Percentiles rank a stretch among this genome's conserved stretches.
phyloP scores from a whole-genome alignment of 2,329 filamentous ascomycete genomes.

The Zymoseptoria crescenta region DNA sequence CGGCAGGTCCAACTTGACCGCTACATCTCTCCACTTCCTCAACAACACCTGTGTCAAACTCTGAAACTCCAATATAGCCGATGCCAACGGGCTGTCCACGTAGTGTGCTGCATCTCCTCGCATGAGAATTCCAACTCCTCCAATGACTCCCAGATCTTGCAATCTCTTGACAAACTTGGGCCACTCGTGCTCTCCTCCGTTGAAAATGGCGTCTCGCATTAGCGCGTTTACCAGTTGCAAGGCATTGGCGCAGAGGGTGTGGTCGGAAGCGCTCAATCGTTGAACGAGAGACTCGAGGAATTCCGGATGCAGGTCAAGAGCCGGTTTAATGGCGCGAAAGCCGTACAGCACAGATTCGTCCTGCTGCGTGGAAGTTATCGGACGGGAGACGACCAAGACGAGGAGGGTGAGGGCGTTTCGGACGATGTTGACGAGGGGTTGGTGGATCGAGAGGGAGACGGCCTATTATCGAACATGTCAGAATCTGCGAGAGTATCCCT shows the following conservation, averaged over 20 bases:
- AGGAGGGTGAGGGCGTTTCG: slow-evolving; percentile 95
- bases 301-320: slow-evolving; percentile 81
- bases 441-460: slow-evolving; percentile 86
- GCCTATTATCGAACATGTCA: slow-evolving; percentile 41
- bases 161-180: slow-evolving; percentile 88
- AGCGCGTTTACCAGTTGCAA: slow-evolving; percentile 92
- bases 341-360: slow-evolving; percentile 61
- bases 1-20: slow-evolving; percentile 74
- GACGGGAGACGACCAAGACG: slow-evolving; percentile 84
- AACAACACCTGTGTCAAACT: slow-evolving; percentile 45
- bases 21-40: slow-evolving; percentile 78
- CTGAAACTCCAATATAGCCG: slow-evolving; percentile 89
- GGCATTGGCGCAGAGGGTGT: slow-evolving; percentile 90
- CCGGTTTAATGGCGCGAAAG: slow-evolving; percentile 85
- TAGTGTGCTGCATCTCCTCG: slow-evolving; percentile 89
- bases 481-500: neutral
- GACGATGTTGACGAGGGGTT: slow-evolving; percentile 94
- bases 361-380: slow-evolving; percentile 42
- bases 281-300: slow-evolving; percentile 92
- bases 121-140: slow-evolving; percentile 84
- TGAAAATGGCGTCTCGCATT: slow-evolving; percentile 81
- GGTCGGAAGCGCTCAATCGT: slow-evolving; percentile 86
- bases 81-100: slow-evolving; percentile 76
- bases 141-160: slow-evolving; percentile 88
- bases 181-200: slow-evolving; percentile 75